These are phyloP conservation scores for Barnettozyma populi DNA, from an alignment of 805 yeast species.

Conservation along the genomic window DNA sequence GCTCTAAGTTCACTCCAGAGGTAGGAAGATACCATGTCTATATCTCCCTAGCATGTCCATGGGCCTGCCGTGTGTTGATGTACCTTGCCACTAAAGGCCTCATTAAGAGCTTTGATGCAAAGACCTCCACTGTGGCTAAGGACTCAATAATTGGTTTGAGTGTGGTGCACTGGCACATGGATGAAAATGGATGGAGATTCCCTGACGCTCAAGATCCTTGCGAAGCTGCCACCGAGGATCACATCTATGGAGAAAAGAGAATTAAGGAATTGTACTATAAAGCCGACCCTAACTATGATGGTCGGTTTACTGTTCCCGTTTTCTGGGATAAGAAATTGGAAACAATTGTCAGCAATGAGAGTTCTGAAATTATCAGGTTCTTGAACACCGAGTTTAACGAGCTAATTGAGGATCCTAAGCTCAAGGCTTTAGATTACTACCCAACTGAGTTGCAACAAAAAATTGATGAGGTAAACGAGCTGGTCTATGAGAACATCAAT, in stretches of 20 bases:
- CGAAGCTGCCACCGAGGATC: slow-evolving; percentile 47
- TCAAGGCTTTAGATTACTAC: slow-evolving; percentile 51
- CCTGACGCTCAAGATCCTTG: slow-evolving; percentile 38
- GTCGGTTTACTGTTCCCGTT: slow-evolving; percentile 89
- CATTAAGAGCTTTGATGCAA: slow-evolving; percentile 34
- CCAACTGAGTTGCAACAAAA: slow-evolving; percentile 48
- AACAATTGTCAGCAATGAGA: slow-evolving; percentile 88
- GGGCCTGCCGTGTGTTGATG: slow-evolving; percentile 86
- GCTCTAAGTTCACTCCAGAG: slow-evolving; percentile 67
- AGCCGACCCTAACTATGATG: slow-evolving; percentile 69
- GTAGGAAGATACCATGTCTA: slow-evolving; percentile 79
- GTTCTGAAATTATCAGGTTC: slow-evolving; percentile 84
- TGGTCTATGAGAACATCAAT: slow-evolving; percentile 83
- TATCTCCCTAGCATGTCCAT: slow-evolving; percentile 89
- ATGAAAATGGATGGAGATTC: slow-evolving; percentile 85
- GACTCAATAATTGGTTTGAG: slow-evolving; percentile 55
- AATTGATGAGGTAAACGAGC: slow-evolving; percentile 73
- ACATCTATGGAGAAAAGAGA: slow-evolving; percentile 51
- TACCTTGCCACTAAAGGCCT: slow-evolving; percentile 71
- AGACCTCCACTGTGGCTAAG: slow-evolving; percentile 23
- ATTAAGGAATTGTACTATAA: slow-evolving; percentile 69
- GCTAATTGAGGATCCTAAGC: slow-evolving; percentile 40
- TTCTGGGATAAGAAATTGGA: slow-evolving; percentile 81
- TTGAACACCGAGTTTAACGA: slow-evolving; percentile 68
- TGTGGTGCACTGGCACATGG: slow-evolving; percentile 91